These are phyloP conservation scores for Cenchrus americanus DNA, from an alignment of 176 grass and related monocot genomes.

Conservation along the genomic window DNA sequence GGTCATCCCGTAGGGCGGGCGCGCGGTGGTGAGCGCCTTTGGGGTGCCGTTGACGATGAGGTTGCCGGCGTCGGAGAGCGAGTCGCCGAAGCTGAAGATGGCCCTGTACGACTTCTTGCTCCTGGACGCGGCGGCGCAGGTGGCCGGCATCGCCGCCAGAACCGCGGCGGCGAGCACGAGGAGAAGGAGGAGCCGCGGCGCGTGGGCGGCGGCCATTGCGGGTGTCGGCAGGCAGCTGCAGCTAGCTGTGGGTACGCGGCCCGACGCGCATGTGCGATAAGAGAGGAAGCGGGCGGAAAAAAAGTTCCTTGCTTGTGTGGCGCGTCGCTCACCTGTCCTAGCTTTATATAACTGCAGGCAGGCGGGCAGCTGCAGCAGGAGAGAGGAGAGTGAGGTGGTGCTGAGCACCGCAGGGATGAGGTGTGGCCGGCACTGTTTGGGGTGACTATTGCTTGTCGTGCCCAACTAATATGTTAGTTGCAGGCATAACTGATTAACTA, in stretches of 20 bases:
- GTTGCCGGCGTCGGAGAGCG: slow-evolving; percentile 79
- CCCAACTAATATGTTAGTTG: background rate
- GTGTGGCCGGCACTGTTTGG: slow-evolving; percentile 18
- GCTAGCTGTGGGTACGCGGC: background rate
- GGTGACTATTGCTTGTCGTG: background rate
- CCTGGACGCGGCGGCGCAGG: slow-evolving; percentile 12
- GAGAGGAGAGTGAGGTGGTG: background rate
- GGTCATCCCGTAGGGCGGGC: slow-evolving; percentile 61
- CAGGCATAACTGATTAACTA: slow-evolving; percentile 1
- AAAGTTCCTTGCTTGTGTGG: slow-evolving; percentile 35
- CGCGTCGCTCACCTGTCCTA: background rate
- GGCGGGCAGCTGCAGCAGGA: background rate
- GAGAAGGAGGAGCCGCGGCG: background rate
- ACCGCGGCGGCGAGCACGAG: slow-evolving; percentile 2
- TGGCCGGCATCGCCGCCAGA: slow-evolving; percentile 5
- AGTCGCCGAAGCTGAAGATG: slow-evolving; percentile 83
- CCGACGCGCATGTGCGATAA: slow-evolving; percentile 30
- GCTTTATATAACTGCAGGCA: slow-evolving; percentile 37
- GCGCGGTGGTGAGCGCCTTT: slow-evolving; percentile 56
- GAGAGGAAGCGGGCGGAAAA: background rate
- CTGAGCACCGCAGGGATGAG: background rate
- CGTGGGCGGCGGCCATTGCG: slow-evolving; percentile 35
- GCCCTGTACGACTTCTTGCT: slow-evolving; percentile 57
- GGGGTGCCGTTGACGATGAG: slow-evolving; percentile 58
- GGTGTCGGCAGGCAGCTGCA: slow-evolving; percentile 43